Conservation (phyloP, 2,329 filamentous ascomycete genomes). For the Pseudogymnoascus sp. region DNA sequence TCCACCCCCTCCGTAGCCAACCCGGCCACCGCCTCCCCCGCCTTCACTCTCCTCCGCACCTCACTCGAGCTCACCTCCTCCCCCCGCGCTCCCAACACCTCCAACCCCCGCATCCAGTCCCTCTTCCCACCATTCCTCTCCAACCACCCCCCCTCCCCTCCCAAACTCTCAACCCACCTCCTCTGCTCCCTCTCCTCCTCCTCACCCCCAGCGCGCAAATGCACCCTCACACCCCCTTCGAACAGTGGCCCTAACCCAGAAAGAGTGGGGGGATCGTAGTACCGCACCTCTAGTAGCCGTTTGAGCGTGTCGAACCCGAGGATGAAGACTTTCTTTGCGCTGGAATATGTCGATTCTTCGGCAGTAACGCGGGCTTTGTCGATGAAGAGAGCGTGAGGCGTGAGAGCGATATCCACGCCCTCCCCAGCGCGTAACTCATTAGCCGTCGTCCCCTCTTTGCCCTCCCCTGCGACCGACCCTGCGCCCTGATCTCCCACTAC, state of each 20-base stretch:
- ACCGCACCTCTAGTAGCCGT: constrained; percentile 63
- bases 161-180: constrained; percentile 30
- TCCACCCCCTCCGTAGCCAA: constrained; percentile 51
- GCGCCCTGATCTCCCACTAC: constrained; percentile 31
- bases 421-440: neutral
- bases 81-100: constrained; percentile 44
- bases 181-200: constrained; percentile 49
- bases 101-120: constrained; percentile 53
- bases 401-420: constrained; percentile 58
- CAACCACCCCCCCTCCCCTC: constrained; percentile 33
- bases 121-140: constrained; percentile 44
- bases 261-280: constrained; percentile 50
- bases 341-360: constrained; percentile 34
- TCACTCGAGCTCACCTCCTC: constrained; percentile 48
- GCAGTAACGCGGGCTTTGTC: constrained; percentile 58
- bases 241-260: constrained; percentile 51
- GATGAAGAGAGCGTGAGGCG: constrained; percentile 64
- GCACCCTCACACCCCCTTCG: constrained; percentile 57
- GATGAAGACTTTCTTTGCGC: constrained; percentile 54
- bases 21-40: constrained; percentile 35
- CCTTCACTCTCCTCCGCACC: constrained; percentile 49
- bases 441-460: constrained; percentile 11
- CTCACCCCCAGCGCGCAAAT: constrained; percentile 51
- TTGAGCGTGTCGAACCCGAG: constrained; percentile 70
- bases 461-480: neutral